Evolutionary conservation across 176 grass and related monocot species (phyloP).

Genomic region (Musa acuminata): DNA sequence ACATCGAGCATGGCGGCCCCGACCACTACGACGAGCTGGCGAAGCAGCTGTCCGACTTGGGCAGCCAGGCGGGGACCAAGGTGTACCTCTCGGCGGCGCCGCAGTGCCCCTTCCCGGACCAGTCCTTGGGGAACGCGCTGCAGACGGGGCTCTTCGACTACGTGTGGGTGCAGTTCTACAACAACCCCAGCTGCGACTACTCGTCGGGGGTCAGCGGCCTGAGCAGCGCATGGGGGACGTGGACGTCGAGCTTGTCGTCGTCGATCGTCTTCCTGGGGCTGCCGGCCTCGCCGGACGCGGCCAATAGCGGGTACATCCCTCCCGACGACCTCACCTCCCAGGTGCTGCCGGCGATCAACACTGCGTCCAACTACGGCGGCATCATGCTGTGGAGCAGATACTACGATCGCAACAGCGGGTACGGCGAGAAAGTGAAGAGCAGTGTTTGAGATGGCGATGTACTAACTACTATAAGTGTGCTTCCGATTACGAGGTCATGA

Average conservation of each 20-base stretch:
- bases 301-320: slow-evolving; percentile 42
- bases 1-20: no score
- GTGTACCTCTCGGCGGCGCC: no score
- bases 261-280: slow-evolving; percentile 47
- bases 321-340: slow-evolving; percentile 31
- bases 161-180: slow-evolving; percentile 82
- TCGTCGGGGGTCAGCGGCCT: slow-evolving; percentile 16
- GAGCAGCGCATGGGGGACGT: slow-evolving; percentile 59
- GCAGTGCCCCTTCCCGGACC: no score
- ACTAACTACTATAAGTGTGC: no score
- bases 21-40: no score
- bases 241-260: slow-evolving; percentile 47
- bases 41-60: no score
- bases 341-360: slow-evolving; percentile 50
- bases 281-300: slow-evolving; percentile 32
- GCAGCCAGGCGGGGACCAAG: no score
- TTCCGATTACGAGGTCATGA: no score
- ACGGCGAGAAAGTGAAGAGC: no score
- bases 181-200: slow-evolving; percentile 48
- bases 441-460: slow-evolving; percentile 28
- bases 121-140: no score
- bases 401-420: no score
- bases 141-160: slow-evolving; percentile 48
- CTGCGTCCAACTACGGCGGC: slow-evolving; percentile 22
- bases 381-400: slow-evolving; percentile 14